Conservation (phyloP, 805 yeast species). For the Saturnispora saitoi region DNA sequence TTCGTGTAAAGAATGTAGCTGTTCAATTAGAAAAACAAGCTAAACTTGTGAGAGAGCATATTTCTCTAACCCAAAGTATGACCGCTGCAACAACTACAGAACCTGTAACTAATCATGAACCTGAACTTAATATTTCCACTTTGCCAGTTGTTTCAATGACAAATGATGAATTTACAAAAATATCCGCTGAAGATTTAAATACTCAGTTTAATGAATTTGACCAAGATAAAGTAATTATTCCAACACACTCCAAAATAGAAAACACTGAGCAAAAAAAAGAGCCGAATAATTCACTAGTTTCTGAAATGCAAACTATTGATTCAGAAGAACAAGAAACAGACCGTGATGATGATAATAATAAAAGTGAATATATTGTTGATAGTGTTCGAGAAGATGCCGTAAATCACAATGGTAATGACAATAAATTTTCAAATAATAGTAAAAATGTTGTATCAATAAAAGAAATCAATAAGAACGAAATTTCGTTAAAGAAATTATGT, state of each 20-base stretch:
- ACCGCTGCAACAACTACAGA: not conserved
- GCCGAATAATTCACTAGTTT: not conserved
- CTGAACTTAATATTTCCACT: not conserved
- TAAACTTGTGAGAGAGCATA: not conserved
- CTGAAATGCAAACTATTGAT: not conserved
- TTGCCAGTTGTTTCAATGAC: too few species aligned
- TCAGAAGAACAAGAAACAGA: not conserved
- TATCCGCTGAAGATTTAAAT: too few species aligned
- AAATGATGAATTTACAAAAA: too few species aligned
- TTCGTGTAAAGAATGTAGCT: not conserved
- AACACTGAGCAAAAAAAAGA: not conserved
- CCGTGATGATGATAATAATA: not conserved
- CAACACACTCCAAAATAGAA: not conserved
- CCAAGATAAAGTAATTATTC: too few species aligned
- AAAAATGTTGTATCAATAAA: too few species aligned
- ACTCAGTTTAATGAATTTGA: too few species aligned
- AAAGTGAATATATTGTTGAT: not conserved
- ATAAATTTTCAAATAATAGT: too few species aligned
- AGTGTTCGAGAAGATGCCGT: not conserved
- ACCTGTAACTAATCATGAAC: not conserved
- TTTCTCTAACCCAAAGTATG: conserved; percentile 1
- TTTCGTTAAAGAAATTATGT: too few species aligned
- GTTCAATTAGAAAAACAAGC: conserved; percentile 6
- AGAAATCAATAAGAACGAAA: too few species aligned
- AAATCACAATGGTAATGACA: not conserved